Evolutionary conservation across 176 grass and related monocot species (phyloP).

Genomic region (maize (Zea mays)): DNA sequence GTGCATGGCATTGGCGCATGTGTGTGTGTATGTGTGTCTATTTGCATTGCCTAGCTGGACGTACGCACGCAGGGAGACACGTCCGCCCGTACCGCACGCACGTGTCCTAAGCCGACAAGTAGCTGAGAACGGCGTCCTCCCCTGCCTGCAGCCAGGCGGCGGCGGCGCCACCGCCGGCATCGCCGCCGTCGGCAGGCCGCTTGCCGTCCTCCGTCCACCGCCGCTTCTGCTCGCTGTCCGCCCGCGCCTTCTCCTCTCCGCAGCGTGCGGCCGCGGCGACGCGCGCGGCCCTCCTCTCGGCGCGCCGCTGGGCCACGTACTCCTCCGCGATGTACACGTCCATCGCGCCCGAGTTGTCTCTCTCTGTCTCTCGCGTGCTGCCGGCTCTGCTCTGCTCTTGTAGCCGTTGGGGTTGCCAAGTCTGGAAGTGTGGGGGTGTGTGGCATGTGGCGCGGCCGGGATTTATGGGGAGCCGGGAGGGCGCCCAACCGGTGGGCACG

Average conservation of each 20-base stretch:
- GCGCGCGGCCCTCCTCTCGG: conserved; percentile 48
- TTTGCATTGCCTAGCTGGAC: neutral
- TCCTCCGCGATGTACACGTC: conserved; percentile 89
- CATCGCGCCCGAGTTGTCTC: conserved; percentile 30
- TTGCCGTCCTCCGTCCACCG: conserved; percentile 24
- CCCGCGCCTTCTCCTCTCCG: conserved; percentile 15
- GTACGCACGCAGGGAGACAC: neutral
- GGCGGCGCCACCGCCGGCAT: neutral
- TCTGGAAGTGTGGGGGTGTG: neutral
- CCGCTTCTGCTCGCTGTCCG: conserved; percentile 17
- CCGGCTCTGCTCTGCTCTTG: too few species aligned
- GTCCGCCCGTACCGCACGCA: too few species aligned
- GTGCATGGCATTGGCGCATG: neutral
- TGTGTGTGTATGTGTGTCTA: neutral
- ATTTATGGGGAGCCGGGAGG: conserved; percentile 36
- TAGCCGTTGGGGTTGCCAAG: too few species aligned
- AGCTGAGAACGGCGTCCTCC: conserved; percentile 32
- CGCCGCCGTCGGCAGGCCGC: neutral
- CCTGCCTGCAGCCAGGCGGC: neutral
- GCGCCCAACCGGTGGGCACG: conserved; percentile 47
- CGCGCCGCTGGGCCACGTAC: conserved; percentile 59
- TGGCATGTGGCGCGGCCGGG: neutral
- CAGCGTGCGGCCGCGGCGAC: neutral
- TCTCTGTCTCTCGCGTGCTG: too few species aligned
- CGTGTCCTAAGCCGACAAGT: conserved; percentile 42